Conservation (phyloP, 495 filamentous ascomycete genomes). For the Pseudotulostoma volvatum region DNA sequence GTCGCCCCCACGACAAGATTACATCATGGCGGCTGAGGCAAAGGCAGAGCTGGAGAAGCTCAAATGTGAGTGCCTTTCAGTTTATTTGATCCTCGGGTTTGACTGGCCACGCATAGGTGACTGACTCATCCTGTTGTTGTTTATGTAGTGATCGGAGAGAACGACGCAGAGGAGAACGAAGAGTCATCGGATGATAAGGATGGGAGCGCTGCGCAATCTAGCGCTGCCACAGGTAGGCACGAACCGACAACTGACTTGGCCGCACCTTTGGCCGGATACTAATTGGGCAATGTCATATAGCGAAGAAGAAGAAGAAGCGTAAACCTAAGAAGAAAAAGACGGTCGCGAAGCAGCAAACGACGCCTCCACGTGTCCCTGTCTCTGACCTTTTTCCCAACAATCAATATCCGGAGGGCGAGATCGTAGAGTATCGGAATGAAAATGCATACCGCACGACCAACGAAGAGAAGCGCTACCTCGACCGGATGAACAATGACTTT, state of each 20-base stretch:
- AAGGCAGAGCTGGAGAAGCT: conserved; percentile 36
- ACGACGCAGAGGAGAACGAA: conserved; percentile 38
- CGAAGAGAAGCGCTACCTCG: conserved; percentile 76
- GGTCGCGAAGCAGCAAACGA: conserved; percentile 51
- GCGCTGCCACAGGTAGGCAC: conserved; percentile 26
- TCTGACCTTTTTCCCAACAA: conserved; percentile 60
- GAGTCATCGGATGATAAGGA: conserved; percentile 51
- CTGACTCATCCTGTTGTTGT: conserved; percentile 6
- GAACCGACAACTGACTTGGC: not conserved
- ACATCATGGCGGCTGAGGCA: conserved; percentile 37
- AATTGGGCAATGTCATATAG: too few relatives aligned
- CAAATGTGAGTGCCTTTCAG: conserved; percentile 25
- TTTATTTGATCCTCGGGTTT: too few relatives aligned
- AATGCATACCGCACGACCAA: conserved; percentile 68
- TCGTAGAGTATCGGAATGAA: conserved; percentile 59
- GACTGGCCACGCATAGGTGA: conserved; percentile 1
- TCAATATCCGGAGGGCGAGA: conserved; percentile 64
- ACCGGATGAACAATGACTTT: conserved; percentile 72
- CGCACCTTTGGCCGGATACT: too few relatives aligned
- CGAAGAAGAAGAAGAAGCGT: conserved; percentile 69
- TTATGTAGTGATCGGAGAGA: too few relatives aligned
- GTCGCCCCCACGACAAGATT: not conserved
- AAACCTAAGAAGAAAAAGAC: conserved; percentile 58
- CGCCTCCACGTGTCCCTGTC: conserved; percentile 59
- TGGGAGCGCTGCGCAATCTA: conserved; percentile 23